Base-by-base conservation (phyloP, 2,329 filamentous ascomycete genomes). In the Aspergillus ruber region DNA sequence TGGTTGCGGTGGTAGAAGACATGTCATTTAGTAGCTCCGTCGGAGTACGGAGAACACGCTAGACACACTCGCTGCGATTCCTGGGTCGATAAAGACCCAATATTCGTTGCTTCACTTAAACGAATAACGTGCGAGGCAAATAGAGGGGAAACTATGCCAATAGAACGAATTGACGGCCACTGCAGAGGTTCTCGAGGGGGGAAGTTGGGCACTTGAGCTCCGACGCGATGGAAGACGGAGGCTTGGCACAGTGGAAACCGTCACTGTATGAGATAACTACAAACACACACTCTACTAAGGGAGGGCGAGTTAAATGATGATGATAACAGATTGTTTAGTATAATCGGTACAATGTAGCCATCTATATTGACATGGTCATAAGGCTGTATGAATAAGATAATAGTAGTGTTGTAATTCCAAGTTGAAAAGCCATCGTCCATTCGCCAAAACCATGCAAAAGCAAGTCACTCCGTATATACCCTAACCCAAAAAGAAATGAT, bases 391-490 rank as follows among this genome's bases (percentile, higher is more conserved):
- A 54, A 53, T 51, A 51, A 50, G 52, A 54, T 44, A 58, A 43
- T 50, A 52, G 53, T 52, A 42, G 43, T 39, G 44, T 25, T 48
- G 20, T 47, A 50, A 50, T 38, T 41, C 25, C 41, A 27, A 45
- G 35, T 36, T 44, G 56, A 59, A 49, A 51, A 39, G 17, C 36
- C 36, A 39, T 39, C 56, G 44, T 46, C 52, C 52, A 47, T 65
- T 65, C 62, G 62, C 63, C 63, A 38, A 54, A 65, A 56, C 62
- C 56, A 66, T 65, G 63, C 63, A 66, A 52, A 48, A 48, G 42
- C 38, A 43, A 52, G 46, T 46, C 38, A 47, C 38, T 54, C 33
- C 38, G 48, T 39, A 49, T 47, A 32, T 45, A 40, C 40, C 25
- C 21, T 17, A 25, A 17, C 25, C 21, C 40, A 42, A 42, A 42